These are phyloP conservation scores for Fusarium sp. DNA, from an alignment of 2,329 filamentous ascomycete species.

Conservation along the genomic window DNA sequence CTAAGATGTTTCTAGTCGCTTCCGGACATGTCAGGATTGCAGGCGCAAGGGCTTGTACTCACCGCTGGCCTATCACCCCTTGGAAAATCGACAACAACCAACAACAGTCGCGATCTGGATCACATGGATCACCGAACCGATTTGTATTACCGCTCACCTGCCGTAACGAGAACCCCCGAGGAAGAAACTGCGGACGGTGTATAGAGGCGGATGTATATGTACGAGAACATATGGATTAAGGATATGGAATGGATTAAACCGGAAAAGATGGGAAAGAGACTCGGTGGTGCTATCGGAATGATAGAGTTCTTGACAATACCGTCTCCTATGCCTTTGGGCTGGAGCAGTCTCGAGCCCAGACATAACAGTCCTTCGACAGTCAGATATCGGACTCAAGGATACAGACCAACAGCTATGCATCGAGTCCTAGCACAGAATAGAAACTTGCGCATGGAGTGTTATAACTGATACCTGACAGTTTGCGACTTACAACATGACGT, in stretches of 20 bases:
- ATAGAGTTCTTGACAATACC: slow-evolving; percentile 34
- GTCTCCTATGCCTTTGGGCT: slow-evolving; percentile 30
- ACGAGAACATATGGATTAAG: slow-evolving; percentile 14
- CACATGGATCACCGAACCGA: slow-evolving; percentile 2
- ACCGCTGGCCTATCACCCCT: neutral
- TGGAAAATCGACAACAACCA: neutral
- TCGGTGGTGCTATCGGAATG: slow-evolving; percentile 22
- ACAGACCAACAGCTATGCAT: slow-evolving; percentile 43
- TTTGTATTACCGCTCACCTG: slow-evolving; percentile 26
- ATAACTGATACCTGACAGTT: slow-evolving; percentile 13
- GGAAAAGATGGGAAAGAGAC: slow-evolving; percentile 4
- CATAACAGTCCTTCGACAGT: slow-evolving; percentile 22
- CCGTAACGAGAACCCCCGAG: slow-evolving; percentile 3
- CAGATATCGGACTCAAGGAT: slow-evolving; percentile 26
- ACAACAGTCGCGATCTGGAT: neutral
- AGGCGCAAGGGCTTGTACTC: neutral
- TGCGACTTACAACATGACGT: neutral
- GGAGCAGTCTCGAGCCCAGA: slow-evolving; percentile 31
- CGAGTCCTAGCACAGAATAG: slow-evolving; percentile 21
- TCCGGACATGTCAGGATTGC: neutral
- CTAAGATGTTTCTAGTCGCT: slow-evolving; percentile 45
- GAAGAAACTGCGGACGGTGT: slow-evolving; percentile 15
- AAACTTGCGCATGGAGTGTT: slow-evolving; percentile 22
- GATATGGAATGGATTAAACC: neutral
- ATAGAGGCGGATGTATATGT: slow-evolving; percentile 32